Evolutionary conservation across 1,139 yeast genomes (phyloP).

Genomic region (Saccharomycopsis phalli): DNA sequence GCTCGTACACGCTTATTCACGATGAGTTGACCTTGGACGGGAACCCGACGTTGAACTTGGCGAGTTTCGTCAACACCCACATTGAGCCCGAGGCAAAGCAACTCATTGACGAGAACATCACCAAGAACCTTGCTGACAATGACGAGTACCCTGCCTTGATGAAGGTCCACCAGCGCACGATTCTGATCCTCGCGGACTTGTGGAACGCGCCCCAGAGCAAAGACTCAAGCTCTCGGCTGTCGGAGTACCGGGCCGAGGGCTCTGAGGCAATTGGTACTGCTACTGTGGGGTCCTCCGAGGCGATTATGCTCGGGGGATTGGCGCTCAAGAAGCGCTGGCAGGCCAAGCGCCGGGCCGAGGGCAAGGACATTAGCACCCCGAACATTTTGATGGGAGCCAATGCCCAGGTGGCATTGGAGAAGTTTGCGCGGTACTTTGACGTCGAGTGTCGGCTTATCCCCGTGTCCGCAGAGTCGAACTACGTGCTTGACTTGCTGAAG

Average conservation of each 20-base stretch:
- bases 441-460: constrained; percentile 76
- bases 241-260: constrained; percentile 22
- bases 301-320: constrained; percentile 86
- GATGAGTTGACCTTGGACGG: constrained; percentile 81
- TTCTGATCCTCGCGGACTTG: constrained; percentile 65
- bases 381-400: constrained; percentile 92
- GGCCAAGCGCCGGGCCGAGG: constrained; percentile 47
- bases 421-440: constrained; percentile 88
- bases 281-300: constrained; percentile 91
- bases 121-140: constrained; percentile 85
- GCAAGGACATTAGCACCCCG: constrained; percentile 57
- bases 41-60: constrained; percentile 72
- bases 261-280: constrained; percentile 73
- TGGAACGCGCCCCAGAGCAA: constrained; percentile 60
- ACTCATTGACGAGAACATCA: constrained; percentile 59
- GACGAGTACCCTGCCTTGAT: constrained; percentile 88
- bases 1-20: constrained; percentile 55
- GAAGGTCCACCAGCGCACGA: constrained; percentile 73
- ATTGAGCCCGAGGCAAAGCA: constrained; percentile 42
- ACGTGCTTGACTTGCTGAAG: constrained; percentile 51
- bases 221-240: constrained; percentile 13
- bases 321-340: constrained; percentile 92
- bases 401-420: constrained; percentile 91
- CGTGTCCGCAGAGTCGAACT: constrained; percentile 50
- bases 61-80: constrained; percentile 80